A percentile compares a stretch with the other conserved stretches of the same genome.
phyloP scores from a whole-genome alignment of 2,329 filamentous ascomycete species.

The Cordyceps militaris region DNA sequence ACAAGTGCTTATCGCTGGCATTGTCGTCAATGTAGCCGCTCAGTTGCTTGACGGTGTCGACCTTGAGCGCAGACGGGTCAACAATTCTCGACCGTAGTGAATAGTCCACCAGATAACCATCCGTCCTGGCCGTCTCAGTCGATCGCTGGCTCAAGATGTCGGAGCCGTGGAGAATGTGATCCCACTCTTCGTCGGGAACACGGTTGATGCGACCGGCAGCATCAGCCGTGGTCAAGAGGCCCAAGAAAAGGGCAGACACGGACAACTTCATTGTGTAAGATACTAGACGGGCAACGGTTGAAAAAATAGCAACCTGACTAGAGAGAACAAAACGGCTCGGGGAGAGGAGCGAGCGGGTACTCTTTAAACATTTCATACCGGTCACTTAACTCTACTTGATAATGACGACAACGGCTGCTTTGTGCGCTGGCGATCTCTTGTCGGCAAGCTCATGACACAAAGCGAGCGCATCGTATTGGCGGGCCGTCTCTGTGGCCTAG shows the following conservation, averaged over 20 bases:
- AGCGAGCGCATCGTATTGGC: not conserved
- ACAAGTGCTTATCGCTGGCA: conserved; percentile 94
- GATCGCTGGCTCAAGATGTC: conserved; percentile 55
- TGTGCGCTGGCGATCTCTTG: not conserved
- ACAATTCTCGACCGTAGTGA: conserved; percentile 87
- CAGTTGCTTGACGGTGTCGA: conserved; percentile 96
- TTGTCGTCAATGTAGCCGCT: conserved; percentile 96
- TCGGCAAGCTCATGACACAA: not conserved
- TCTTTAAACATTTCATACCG: too few relatives aligned
- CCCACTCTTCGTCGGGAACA: conserved; percentile 78
- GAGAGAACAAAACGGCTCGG: not conserved
- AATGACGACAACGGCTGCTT: too few relatives aligned
- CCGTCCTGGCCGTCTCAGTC: conserved; percentile 70
- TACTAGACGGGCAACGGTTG: not conserved
- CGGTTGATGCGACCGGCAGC: conserved; percentile 77
- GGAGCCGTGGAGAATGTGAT: conserved; percentile 79
- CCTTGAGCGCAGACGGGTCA: conserved; percentile 73
- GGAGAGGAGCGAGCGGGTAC: not conserved
- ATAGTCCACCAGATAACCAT: conserved; percentile 78
- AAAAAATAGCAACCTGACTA: not conserved
- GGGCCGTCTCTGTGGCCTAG: not conserved
- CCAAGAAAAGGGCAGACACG: conserved; percentile 2
- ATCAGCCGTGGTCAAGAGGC: conserved; percentile 38
- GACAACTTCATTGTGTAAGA: conserved; percentile 5
- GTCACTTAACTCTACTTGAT: too few relatives aligned